Evolutionary conservation across 352 stramenopile genomes (phyloP).

Genomic region (Phytopythium mirpurense): DNA sequence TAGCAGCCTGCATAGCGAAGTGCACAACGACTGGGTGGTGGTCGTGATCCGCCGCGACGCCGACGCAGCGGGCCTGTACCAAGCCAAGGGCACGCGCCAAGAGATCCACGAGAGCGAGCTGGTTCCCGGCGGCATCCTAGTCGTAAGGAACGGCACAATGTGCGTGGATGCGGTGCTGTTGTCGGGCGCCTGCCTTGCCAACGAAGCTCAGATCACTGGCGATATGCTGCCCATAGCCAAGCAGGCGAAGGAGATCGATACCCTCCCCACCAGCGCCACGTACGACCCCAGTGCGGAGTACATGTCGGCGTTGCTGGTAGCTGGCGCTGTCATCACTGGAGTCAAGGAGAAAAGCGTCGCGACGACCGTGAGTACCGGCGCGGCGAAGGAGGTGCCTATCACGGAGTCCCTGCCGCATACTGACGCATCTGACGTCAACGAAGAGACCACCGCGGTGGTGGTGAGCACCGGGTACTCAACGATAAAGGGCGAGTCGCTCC

Average conservation of each 20-base stretch:
- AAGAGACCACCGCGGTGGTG: slow-evolving; percentile 42
- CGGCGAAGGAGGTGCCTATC: too few species aligned
- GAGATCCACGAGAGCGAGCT: slow-evolving; percentile 31
- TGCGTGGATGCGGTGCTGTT: slow-evolving; percentile 41
- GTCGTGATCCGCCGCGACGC: slow-evolving; percentile 30
- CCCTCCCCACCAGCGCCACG: slow-evolving; percentile 14
- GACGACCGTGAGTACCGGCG: too few species aligned
- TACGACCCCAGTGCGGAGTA: slow-evolving; percentile 14
- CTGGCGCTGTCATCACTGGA: slow-evolving; percentile 23
- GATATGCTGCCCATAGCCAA: slow-evolving; percentile 42
- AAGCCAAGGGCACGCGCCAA: too few species aligned
- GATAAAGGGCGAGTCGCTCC: slow-evolving; percentile 56
- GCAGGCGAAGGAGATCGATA: slow-evolving; percentile 9
- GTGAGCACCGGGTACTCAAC: slow-evolving; percentile 56
- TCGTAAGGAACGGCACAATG: slow-evolving; percentile 20
- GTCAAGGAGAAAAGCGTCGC: slow-evolving; percentile 11
- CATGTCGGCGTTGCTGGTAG: slow-evolving; percentile 28
- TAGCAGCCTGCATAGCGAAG: slow-evolving; percentile 29
- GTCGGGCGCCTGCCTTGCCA: slow-evolving; percentile 26
- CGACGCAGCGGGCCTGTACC: too few species aligned
- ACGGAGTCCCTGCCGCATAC: too few species aligned
- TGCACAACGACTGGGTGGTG: slow-evolving; percentile 27
- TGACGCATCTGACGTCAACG: too few species aligned
- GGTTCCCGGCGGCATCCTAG: slow-evolving; percentile 44
- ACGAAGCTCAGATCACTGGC: slow-evolving; percentile 46